Evolutionary conservation across 1,284 basidiomycete species (phyloP), one percentile per base, ranked within the genome.

Genomic region (Trametes versicolor): DNA sequence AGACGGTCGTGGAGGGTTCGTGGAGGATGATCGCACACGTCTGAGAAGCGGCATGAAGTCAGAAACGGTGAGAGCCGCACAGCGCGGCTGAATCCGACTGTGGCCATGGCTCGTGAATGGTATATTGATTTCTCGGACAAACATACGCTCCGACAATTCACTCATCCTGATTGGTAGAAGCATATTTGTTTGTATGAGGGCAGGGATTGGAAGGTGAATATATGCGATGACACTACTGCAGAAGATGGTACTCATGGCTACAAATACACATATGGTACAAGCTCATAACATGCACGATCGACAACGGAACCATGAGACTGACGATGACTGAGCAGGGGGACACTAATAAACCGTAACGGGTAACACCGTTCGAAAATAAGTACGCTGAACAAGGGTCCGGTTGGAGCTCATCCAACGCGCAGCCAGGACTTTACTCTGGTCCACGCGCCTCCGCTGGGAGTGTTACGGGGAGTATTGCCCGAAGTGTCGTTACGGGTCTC

Each of bases 341-440:
- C 25, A 39, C 47, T 15, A 27, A 36, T 53, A 25, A 58, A 54
- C 39, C 49, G 48, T 60, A 59, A 59, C 53, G 49, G 50, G 23
- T 25, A 27, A 13, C 37, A 45, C 50, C 58, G 62, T 48, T 51
- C 50, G 47, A 25, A 50, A 25, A 43, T 43, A 43, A 56, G n/a
- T 52, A 63, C 36, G 37, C 50, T 59, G 34, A 48, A 41, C 23
- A 27, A 25, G 37, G 23, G 45, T 39, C 53, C 48, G 52, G 37
- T 21, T 57, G 4, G 43, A 39, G 50, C 45, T 73, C 65, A 71
- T 23, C 70, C 60, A n/a, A 64, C 67, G 51, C 68, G 66, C 32
- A 73, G 50, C 74, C 74, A 74, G 48, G 69, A 69, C 53, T 61
- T 72, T 39, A 70, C 54, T 60, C 68, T 70, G 29, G 67, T 48